A percentile compares a stretch with the other conserved stretches of the same genome.
phyloP scores from a whole-genome alignment of 768 basidiomycete genomes.

The Phanerochaete carnosa region DNA sequence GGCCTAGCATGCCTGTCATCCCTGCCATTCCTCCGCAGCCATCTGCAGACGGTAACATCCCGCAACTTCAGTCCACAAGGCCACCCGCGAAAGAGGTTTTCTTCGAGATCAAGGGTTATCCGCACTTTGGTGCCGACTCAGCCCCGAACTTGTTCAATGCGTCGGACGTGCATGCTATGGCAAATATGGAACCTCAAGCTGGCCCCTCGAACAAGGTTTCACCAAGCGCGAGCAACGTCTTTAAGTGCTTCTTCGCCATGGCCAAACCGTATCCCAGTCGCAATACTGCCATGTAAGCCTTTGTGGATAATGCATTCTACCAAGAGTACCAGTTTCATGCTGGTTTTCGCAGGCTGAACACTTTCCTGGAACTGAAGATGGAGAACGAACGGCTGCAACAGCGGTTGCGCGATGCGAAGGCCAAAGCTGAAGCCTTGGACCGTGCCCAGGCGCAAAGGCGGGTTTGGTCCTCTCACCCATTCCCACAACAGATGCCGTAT shows the following conservation, averaged over 20 bases:
- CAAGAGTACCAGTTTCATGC: neutral
- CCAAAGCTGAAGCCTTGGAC: neutral
- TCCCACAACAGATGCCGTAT: neutral
- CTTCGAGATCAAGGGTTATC: conserved; percentile 69
- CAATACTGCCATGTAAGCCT: conserved; percentile 60
- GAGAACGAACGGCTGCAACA: conserved; percentile 81
- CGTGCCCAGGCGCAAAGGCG: neutral
- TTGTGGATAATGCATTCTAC: neutral
- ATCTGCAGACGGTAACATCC: conserved; percentile 10
- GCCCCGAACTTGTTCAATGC: neutral
- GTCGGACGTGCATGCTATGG: neutral
- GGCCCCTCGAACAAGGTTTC: neutral
- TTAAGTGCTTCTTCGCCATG: conserved; percentile 68
- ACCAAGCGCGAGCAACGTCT: conserved; percentile 22
- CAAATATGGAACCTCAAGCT: neutral
- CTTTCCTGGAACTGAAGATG: conserved; percentile 78
- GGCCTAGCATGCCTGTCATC: conserved; percentile 7
- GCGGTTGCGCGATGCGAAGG: conserved; percentile 33
- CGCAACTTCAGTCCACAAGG: neutral
- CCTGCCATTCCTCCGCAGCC: neutral
- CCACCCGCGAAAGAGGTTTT: conserved; percentile 43
- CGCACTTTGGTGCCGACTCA: conserved; percentile 37
- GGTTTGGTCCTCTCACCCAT: conserved; percentile 19
- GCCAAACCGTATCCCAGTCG: conserved; percentile 77
- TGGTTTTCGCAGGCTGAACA: conserved; percentile 53